Base-by-base conservation (phyloP, 805 yeast species). In the Cyberlindnera mrakii region DNA sequence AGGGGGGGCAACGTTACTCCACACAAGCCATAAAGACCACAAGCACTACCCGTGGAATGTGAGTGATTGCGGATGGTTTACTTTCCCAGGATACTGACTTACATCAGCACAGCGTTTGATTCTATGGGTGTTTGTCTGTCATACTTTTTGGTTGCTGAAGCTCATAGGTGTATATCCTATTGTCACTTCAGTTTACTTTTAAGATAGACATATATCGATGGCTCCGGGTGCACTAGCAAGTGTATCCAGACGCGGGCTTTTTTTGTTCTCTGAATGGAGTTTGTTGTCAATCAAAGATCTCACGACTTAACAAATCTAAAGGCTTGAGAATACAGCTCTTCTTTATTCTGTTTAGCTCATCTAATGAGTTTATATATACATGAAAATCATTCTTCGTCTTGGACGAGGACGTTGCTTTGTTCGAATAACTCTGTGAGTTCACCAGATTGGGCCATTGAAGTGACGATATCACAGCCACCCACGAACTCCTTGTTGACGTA, bases 391-490 rank as follows among this genome's bases (percentile, higher is more conserved):
- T 74, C 74, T n/a, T 72, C 80, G 44, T 85, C 95, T 11, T 93
- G 89, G 27, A 89, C 80, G 44, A 91, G 73, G 35, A 86, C 93
- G 40, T 79, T 77, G 42, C 85, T 86, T 43, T 77, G 68, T 51
- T 90, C 97, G 40, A 93, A 71, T 48, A 93, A 62, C 44, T 90
- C 90, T 15, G 89, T 80, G 42, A 93, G 76, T 59, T 91, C 96
- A n/a, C 99, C 99, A 41, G 71, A 62, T 55, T 83, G 85, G 33
- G 95, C 86, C 98, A 93, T 90, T 44, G 85, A 79, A 60, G 84
- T 87, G 41, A 93, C 74, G 50, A 93, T 90, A 65, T 93, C 99
- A 67, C 97, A 93, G 5, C 99, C 99, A 36, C 99, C 99, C 42
- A 93, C 76, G 60, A 93, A 93, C 62, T 93, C 99, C 52, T 82